Evolutionary conservation across 106 monocot species (phyloP).

Genomic region (Posidonia australis): DNA sequence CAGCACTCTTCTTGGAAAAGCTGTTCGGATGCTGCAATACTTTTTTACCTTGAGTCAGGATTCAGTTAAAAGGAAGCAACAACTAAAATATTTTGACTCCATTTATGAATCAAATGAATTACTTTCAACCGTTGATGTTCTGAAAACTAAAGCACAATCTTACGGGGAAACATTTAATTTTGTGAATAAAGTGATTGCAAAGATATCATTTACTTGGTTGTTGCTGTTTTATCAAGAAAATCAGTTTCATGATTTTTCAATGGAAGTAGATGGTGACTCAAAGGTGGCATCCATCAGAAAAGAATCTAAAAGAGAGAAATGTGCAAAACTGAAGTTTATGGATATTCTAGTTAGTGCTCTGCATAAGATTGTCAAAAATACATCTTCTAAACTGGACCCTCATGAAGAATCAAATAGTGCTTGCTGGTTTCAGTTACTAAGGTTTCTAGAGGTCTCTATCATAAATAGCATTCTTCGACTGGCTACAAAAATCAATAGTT

Average conservation of each 20-base stretch:
- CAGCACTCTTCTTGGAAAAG: conserved; percentile 61
- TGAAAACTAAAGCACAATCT: conserved; percentile 18
- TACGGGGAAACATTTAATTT: conserved; percentile 39
- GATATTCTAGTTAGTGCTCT: conserved; percentile 40
- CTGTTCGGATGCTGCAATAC: conserved; percentile 47
- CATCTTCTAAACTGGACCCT: conserved; percentile 16
- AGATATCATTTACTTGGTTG: conserved; percentile 54
- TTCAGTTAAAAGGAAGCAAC: conserved; percentile 24
- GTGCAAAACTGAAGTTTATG: conserved; percentile 46
- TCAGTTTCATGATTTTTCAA: not conserved
- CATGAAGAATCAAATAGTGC: conserved; percentile 3
- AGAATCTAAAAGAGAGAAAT: conserved; percentile 33
- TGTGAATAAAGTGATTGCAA: conserved; percentile 41
- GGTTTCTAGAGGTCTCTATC: conserved; percentile 55
- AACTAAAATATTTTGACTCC: conserved; percentile 41
- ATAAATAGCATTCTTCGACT: conserved; percentile 54
- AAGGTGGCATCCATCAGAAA: conserved; percentile 6
- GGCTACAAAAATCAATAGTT: conserved; percentile 22
- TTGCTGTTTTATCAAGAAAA: conserved; percentile 42
- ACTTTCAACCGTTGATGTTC: conserved; percentile 26
- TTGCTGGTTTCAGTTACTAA: conserved; percentile 18
- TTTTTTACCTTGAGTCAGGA: conserved; percentile 20
- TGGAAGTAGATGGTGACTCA: conserved; percentile 9
- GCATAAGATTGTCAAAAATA: conserved; percentile 36
- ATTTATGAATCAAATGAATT: conserved; percentile 37